Evolutionary conservation across 805 yeast genomes (phyloP), one percentile per base, ranked within the genome.

Genomic region (Candida fluviatilis): DNA sequence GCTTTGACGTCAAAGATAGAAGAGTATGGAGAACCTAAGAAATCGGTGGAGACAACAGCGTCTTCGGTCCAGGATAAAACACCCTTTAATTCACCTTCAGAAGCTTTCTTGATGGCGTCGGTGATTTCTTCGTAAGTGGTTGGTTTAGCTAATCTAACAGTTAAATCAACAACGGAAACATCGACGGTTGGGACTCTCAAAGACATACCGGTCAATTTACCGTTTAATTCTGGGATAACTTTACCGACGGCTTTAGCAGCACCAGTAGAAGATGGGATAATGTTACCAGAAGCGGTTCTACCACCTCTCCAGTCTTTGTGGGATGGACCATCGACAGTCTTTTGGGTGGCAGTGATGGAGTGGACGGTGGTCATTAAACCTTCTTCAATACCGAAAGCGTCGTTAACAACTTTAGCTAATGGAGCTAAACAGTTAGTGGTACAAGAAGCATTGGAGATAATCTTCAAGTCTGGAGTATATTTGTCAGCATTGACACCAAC

Each of bases 261-360:
- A 81, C 96, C 96, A 49, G 96, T 88, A 48, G 95, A 84, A 29
- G 95, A 86, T 62, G 96, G 96, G 55, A 88, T 88, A 68, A 88
- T 85, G 84, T 88, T 88, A 64, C 90, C 95, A 47, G 91, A 83
- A 64, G 95, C 95, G 56, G 95, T 84, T 76, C 96, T 84, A 69
- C 96, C 96, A 67, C 96, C 95, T 81, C 96, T 84, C 96, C 96
- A 88, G 78, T 88, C 96, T 80, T 88, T 88, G 80, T 82, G 88
- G 66, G 95, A 86, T 58, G 96, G 95, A 73, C 96, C 96, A 68
- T 88, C 96, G 51, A 88, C 96, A 47, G 95, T 84, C 82, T 88
- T 88, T 73, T 88, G 96, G 58, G 96, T 84, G 55, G 96, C 96
- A 53, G 96, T 88, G 73, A 86, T 84, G 63, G 96, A 85, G 80